Evolutionary conservation across 1,139 yeast species (phyloP), one percentile per base, ranked within the genome.

Genomic region (Arxiozyma heterogenica): DNA sequence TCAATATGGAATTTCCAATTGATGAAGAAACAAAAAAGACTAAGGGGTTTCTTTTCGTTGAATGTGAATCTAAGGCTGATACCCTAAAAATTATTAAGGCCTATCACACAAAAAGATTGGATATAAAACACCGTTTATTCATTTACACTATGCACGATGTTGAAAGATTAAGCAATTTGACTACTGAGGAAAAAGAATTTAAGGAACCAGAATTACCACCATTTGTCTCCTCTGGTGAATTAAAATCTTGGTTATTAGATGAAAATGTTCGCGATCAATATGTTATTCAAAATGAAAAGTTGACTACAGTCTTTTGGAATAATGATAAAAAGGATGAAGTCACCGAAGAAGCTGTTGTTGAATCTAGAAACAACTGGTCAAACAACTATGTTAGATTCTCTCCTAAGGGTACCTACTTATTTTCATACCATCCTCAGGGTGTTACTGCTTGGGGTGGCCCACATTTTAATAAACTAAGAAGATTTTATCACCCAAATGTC

Each of bases 371-470:
- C 61, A 84, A 84, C 59, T 89, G 95, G 85, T 90, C 97, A 52
- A 84, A 90, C 56, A 85, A 88, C 60, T 67, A 65, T 21, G 87
- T 91, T 64, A 84, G 85, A 69, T 93, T 91, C 77, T 90, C 98
- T 53, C 96, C 98, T 65, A 83, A 84, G 73, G 99, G 99, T 71
- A 84, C 94, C 27, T 91, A 82, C 66, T 75, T 93, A 61, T 83
- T 88, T 64, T 85, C 97, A 1, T 79, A 90, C 67, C 97, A 93
- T 71, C 90, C 91, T 54, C 96, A 89, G 73, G 98, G 98, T 76
- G 83, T 90, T 55, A 95, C 90, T 71, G 80, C 94, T 42, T 93
- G 98, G 95, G 98, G 98, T 69, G 98, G 98, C 59, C 80, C 81
- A 52, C 78, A 81, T 49, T 90, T 90, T 70, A 80, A 79, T 60